Evolutionary conservation across 129 eudicot species (phyloP).

Genomic region (Silybum marianum): DNA sequence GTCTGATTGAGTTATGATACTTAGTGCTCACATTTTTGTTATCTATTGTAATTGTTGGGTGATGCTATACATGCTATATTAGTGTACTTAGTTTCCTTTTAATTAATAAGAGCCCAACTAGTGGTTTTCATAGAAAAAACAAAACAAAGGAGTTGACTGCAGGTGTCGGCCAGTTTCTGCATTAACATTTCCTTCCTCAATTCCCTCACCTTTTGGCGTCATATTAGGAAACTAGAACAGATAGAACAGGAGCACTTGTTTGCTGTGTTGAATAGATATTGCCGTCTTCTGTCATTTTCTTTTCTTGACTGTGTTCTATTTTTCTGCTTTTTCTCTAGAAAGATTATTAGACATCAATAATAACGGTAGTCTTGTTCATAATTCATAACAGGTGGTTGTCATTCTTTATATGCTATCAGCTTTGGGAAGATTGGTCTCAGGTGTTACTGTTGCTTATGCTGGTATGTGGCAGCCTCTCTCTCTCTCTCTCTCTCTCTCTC

Average conservation of each 20-base stretch:
- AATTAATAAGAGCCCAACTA: background rate
- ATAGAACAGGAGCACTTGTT: background rate
- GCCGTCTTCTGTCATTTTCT: background rate
- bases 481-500: background rate
- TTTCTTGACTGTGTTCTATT: background rate
- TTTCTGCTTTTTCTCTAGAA: background rate
- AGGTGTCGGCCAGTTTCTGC: background rate
- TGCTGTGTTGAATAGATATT: background rate
- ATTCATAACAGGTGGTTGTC: conserved; percentile 59
- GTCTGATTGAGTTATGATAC: background rate
- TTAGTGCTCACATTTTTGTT: background rate
- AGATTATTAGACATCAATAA: background rate
- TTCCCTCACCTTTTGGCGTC: background rate
- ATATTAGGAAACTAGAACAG: background rate
- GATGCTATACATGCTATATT: background rate
- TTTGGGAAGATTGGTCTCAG: conserved; percentile 81
- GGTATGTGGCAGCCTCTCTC: conserved; percentile 46
- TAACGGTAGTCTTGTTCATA: background rate
- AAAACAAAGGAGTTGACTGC: background rate
- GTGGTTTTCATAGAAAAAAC: background rate
- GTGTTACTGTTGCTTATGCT: conserved; percentile 86
- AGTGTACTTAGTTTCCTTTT: background rate
- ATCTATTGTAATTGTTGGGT: background rate
- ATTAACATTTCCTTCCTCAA: background rate
- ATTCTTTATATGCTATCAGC: conserved; percentile 77